Base-by-base conservation (phyloP, 352 stramenopile genomes). In the Pythium dissimile region DNA sequence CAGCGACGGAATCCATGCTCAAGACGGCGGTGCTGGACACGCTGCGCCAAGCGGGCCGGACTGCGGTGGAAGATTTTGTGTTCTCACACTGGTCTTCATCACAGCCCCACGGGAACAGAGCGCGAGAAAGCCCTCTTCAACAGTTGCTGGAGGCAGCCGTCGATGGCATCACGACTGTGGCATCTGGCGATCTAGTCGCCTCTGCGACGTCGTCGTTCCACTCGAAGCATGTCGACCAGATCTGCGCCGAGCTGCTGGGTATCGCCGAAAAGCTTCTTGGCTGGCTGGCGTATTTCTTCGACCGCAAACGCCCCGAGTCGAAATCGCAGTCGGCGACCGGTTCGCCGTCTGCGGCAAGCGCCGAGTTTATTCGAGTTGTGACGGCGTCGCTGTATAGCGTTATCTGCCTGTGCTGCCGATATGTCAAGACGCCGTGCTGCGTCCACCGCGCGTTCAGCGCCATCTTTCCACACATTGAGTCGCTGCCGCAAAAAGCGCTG, bases 401-500 rank as follows among this genome's bases (percentile, higher is more conserved):
- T 16, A 75, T 95, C 21, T 88, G 73, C 39, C 55, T 87, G 24
- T 84, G 79, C 51, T 75, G 64, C 47, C 75, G 79, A 10, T 89
- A 90, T 49, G 60, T 80, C 15, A 86, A 80, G 43, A 73, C 71
- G 30, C 77, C 80, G 10, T 92, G 84, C 47, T 95, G 86, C 42
- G 47, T 92, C 32, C 76, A 86, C 54, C 81, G 77, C 12, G 65
- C 80, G 1, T 56, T 93, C 2, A 46, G 52, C 20, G 54, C 88
- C 4, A 84, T 92, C 20, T 94, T 88, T 55, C 82, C 82, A 15
- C 82, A 94, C 52, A 89, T 87, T 44, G 66, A 79, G 3, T 18
- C 62, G 6, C 65, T 89, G 15, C 67, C 77, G n/a, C 75, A 65
- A 45, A 87, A 79, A 48, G 59, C 62, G 12, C 44, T 84, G 18